These are phyloP conservation scores for Cucumis sativus DNA, from an alignment of 306 rosid genomes.

Conservation along the genomic window DNA sequence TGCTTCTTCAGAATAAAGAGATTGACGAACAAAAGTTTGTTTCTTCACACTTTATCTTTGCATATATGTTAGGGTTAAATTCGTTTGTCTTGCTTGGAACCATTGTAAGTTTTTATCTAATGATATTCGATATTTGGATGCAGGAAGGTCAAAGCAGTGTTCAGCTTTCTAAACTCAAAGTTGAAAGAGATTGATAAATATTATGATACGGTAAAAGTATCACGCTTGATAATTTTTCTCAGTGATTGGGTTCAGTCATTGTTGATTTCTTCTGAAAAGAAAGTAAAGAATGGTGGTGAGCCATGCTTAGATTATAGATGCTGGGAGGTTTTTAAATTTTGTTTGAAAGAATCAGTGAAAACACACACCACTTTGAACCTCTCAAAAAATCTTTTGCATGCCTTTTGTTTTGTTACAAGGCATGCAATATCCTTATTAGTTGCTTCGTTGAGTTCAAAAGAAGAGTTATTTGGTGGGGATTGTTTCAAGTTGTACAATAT, in stretches of 20 bases:
- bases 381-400: constrained; percentile 46
- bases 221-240: constrained; percentile 44
- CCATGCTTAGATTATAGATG: constrained; percentile 58
- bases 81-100: neutral
- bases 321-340: constrained; percentile 76
- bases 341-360: constrained; percentile 58
- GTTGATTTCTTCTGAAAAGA: constrained; percentile 52
- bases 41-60: neutral
- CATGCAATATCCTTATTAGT: constrained; percentile 28
- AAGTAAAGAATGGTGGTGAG: constrained; percentile 20
- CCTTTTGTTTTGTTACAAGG: constrained; percentile 38
- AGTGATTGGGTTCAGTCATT: constrained; percentile 70
- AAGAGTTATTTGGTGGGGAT: constrained; percentile 20
- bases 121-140: constrained; percentile 20
- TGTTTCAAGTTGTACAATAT: constrained; percentile 30
- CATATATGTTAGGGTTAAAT: neutral
- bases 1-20: constrained; percentile 43
- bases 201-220: constrained; percentile 37
- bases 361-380: constrained; percentile 36
- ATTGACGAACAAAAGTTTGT: constrained; percentile 47
- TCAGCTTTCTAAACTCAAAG: constrained; percentile 38
- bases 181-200: constrained; percentile 23
- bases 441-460: constrained; percentile 14
- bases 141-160: constrained; percentile 69
- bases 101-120: neutral